Base-by-base conservation (phyloP, 352 stramenopile species). In the Pythium brassicae region DNA sequence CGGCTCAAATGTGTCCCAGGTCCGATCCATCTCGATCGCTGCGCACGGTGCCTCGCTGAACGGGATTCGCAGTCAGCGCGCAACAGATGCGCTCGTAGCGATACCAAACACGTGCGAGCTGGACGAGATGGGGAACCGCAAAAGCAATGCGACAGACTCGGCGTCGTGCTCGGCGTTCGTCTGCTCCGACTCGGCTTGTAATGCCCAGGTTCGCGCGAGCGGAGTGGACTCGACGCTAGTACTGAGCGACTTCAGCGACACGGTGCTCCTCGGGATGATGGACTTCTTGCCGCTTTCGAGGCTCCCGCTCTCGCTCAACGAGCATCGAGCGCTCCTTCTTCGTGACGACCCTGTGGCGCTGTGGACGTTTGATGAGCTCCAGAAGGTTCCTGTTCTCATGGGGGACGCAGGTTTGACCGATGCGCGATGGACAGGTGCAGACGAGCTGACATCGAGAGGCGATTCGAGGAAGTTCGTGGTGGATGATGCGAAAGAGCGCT, bases 341-440 rank as follows among this genome's bases (percentile, higher is more conserved):
- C 72, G 78, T 14, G 82, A 88, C 27, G 83, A 86, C n/a, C 82
- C 82, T 1, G 79, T 83, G 2, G 40, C 53, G 8, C 49, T 89
- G 5, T 88, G 80, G 78, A 42, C 67, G 2, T 88, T 92, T 32
- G 74, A 86, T 35, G 63, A 74, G 3, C 50, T 70, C 10, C 26
- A 54, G 2, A 68, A 71, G 22, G 54, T 68, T 12, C 43, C 72
- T 6, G 55, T 78, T 19, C n/a, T 32, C 27, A 66, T 34, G 40
- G 40, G 6, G 9, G 35, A 20, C 8, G 19, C 32, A 1, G 45
- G 50, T 19, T 45, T 22, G 20, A 34, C 26, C 10, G 44, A 15
- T 5, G 44, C 39, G 3, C 22, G 55, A 26, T 46, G 43, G 55
- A 59, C 22, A 8, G 15, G 34, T 48, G 53, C 61, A 0, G 44